Evolutionary conservation across 352 stramenopile species (phyloP).

Genomic region (Phytophthora sansomeana): DNA sequence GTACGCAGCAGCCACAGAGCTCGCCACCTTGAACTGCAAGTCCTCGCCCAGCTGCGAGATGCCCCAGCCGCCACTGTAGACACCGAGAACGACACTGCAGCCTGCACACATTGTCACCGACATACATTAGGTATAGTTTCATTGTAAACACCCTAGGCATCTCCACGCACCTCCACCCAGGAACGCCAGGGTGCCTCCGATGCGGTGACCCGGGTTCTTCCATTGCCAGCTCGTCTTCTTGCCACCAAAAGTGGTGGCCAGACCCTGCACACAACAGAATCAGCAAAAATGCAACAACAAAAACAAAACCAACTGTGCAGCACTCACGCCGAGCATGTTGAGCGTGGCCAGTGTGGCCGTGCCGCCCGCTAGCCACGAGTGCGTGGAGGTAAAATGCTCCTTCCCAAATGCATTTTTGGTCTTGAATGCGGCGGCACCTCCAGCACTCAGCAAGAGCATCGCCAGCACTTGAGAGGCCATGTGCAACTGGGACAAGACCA

Average conservation of each 20-base stretch:
- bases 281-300: not conserved
- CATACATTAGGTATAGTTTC: not conserved
- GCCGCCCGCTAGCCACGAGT: conserved; percentile 70
- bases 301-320: not conserved
- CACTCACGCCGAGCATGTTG: conserved; percentile 64
- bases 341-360: conserved; percentile 57
- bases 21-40: conserved; percentile 57
- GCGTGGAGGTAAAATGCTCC: conserved; percentile 72
- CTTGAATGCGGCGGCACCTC: conserved; percentile 55
- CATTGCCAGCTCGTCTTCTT: conserved; percentile 78
- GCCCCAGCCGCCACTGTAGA: conserved; percentile 70
- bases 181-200: conserved; percentile 62
- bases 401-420: conserved; percentile 70
- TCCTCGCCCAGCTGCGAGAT: conserved; percentile 48
- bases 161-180: conserved; percentile 45
- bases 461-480: conserved; percentile 56
- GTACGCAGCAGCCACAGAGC: conserved; percentile 52
- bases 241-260: conserved; percentile 60
- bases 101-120: conserved; percentile 18
- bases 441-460: conserved; percentile 51
- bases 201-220: conserved; percentile 73
- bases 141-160: not conserved
- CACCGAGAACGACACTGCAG: conserved; percentile 49
- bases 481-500: conserved; percentile 58
- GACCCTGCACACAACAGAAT: conserved; percentile 38